Evolutionary conservation across 306 rosid genomes (phyloP), one percentile per base, ranked within the genome.

Genomic region (Senna siamea): DNA sequence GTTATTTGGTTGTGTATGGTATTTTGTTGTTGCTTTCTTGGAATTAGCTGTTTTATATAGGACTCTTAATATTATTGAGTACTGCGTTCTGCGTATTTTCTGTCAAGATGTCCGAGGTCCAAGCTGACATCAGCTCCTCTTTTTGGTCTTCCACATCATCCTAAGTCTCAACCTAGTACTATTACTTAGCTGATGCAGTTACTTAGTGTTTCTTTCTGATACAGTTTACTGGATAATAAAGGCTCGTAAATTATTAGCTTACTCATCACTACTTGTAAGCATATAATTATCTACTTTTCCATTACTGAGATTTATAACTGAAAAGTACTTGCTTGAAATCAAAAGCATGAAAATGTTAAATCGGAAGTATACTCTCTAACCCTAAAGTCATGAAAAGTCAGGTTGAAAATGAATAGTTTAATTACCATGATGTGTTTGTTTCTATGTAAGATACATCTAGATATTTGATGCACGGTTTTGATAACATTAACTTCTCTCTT

Each of bases 101-200:
- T 68, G 76, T 73, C 78, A 34, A 75, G 72, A 73, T 72, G 72
- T 73, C 50, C 52, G 5, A 66, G 74, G 75, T 55, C 74, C 50
- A 83, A 76, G 81, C 78, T 74, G 81, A 65, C 86, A 52, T 76
- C 65, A 60, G 72, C 57, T 60, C 17, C 15, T 67, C 66, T 53
- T 59, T 79, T 55, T 74, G 53, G 75, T 78, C 74, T 77, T 75
- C 69, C 66, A 37, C 74, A 35, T 77, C 60, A 75, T 70, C 55
- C 7, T 3, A 1, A 26, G 30, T 26, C 30, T 68, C 70, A 52
- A 34, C 35, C 66, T 43, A 37, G 37, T 72, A 69, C 53, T 32
- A 59, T 28, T 54, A 43, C 17, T 38, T 55, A 19, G 66, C 59
- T 69, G 46, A 23, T 50, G 53, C 53, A 18, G 64, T 51, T 69